A percentile compares a stretch with the other conserved stretches of the same genome.
Evolutionary conservation across 371 early-diverging fungal species (phyloP).

Genomic region (Mortierella sp.): DNA sequence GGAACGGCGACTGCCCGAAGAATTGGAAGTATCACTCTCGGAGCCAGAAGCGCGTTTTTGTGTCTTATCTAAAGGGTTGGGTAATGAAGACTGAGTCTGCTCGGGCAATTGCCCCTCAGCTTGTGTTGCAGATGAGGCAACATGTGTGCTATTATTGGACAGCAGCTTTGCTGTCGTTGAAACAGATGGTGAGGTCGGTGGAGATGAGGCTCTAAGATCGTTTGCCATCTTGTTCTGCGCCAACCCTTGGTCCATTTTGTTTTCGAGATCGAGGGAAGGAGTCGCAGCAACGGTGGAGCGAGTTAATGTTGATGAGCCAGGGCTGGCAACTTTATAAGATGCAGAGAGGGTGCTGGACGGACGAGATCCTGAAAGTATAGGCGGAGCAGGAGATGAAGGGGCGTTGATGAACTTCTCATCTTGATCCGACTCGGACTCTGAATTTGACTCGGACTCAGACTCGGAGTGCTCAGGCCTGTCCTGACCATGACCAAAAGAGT

Average conservation of each 20-base stretch:
- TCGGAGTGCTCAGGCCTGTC: slow-evolving; percentile 35
- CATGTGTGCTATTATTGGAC: neutral
- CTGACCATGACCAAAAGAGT: slow-evolving; percentile 47
- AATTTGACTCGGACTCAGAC: slow-evolving; percentile 47
- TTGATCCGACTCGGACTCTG: slow-evolving; percentile 46
- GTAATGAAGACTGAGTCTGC: neutral
- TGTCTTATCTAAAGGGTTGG: neutral
- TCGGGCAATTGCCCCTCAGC: neutral
- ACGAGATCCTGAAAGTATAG: slow-evolving; percentile 15
- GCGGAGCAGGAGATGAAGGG: slow-evolving; percentile 19
- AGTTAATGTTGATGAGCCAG: slow-evolving; percentile 13
- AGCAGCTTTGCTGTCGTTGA: neutral
- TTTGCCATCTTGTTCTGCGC: neutral
- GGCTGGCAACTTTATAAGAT: neutral
- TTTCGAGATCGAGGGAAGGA: neutral
- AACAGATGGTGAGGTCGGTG: slow-evolving; percentile 6
- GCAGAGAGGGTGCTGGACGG: slow-evolving; percentile 8
- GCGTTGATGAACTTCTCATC: slow-evolving; percentile 24
- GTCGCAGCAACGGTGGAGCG: slow-evolving; percentile 2
- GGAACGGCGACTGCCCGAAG: slow-evolving; percentile 13
- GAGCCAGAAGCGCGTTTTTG: slow-evolving; percentile 21
- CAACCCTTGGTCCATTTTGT: neutral
- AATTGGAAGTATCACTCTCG: slow-evolving; percentile 37
- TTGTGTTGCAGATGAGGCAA: slow-evolving; percentile 1
- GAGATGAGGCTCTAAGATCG: neutral